Conservation (phyloP, 169 alveolate species). For the Plasmodium berghei region DNA sequence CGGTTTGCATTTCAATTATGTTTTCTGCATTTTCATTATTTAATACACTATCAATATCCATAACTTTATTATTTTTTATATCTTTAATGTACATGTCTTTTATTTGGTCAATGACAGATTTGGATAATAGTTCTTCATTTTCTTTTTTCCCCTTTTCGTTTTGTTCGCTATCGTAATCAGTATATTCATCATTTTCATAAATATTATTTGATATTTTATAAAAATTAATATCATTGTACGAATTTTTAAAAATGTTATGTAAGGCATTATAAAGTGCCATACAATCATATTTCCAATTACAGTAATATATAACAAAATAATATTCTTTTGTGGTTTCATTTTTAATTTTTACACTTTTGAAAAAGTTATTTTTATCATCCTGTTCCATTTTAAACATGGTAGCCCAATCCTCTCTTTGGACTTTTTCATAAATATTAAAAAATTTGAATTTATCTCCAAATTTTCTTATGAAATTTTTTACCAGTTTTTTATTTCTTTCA, state of each 20-base stretch:
- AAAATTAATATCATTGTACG: conserved; percentile 48
- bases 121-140: conserved; percentile 19
- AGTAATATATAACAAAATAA: conserved; percentile 71
- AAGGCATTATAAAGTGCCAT: conserved; percentile 72
- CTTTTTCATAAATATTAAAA: conserved; percentile 51
- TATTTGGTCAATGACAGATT: conserved; percentile 37
- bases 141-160: neutral
- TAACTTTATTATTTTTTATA: conserved; percentile 46
- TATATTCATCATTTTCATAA: conserved; percentile 9
- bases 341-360: conserved; percentile 60
- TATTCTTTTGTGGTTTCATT: conserved; percentile 62
- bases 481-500: conserved; percentile 39
- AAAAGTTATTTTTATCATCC: conserved; percentile 62
- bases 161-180: neutral
- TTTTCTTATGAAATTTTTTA: conserved; percentile 30
- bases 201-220: conserved; percentile 19
- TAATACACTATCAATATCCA: conserved; percentile 39
- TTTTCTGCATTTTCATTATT: conserved; percentile 14
- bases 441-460: conserved; percentile 72
- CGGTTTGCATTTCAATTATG: neutral
- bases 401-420: conserved; percentile 76
- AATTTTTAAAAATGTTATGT: conserved; percentile 56
- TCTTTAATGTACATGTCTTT: conserved; percentile 71
- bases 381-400: conserved; percentile 69
- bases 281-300: conserved; percentile 74